Base-by-base conservation (phyloP, 495 filamentous ascomycete genomes). In the Aspergillus biplanus region DNA sequence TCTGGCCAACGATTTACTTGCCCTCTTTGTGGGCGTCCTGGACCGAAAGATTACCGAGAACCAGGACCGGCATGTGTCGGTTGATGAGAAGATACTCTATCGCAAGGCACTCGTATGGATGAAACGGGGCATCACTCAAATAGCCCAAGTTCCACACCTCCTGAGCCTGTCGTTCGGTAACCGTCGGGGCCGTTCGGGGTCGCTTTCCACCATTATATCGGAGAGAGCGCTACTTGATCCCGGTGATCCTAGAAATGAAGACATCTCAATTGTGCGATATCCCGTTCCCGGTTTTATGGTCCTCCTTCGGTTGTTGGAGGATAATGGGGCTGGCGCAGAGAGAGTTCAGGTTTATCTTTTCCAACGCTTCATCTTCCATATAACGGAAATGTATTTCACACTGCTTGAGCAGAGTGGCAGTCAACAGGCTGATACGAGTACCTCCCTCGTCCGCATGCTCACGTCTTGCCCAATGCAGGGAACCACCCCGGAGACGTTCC, bases 331-430 rank as follows among this genome's bases (percentile, higher is more conserved):
- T 8, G 46, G 6, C 13, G 13, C 12, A 16, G 46, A n/a, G 3
- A 49, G 18, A n/a, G 7, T 18, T 18, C 46, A 49, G 18, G 18
- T 49, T 15, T 49, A 49, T 49, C 46, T 49, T 18, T 49, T 49
- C 46, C 46, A 49, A 18, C 46, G 46, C 3, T 49, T 49, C 18
- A 49, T 49, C 8, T 49, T 49, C 46, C 46, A 49, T 49, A 18
- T 49, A 4, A 49, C 46, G 46, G 46, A 49, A 16, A 18, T 18
- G 16, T 49, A n/a, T 18, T 49, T 49, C 16, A 7, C 46, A 8
- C 12, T 49, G 8, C 12, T n/a, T 18, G 15, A 49, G 7, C 13
- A 49, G 46, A 4, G 18, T 49, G 46, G 46, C 7, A 21, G 46
- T 15, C 15, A 49, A 5, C 13, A 15, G 13, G 46, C 8, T 7